These are phyloP conservation scores for Dactylonectria macrodidyma DNA, from an alignment of 2,329 filamentous ascomycete genomes.

Conservation along the genomic window DNA sequence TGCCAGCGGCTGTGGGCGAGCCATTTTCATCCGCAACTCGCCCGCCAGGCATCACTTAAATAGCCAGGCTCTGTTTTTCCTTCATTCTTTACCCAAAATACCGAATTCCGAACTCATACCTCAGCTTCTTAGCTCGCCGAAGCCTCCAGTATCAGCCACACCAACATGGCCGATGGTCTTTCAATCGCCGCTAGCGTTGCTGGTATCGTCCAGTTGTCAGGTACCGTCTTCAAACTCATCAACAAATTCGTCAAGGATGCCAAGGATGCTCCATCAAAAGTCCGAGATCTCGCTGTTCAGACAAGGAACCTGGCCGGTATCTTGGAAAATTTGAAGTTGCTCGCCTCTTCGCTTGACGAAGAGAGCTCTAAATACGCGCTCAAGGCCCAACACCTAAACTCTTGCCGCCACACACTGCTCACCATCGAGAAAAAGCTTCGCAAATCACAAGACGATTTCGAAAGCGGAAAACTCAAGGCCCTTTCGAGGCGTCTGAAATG, in stretches of 20 bases:
- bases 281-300: slow-evolving; percentile 2
- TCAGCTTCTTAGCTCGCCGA: neutral
- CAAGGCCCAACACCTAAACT: slow-evolving; percentile 9
- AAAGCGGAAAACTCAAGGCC: neutral
- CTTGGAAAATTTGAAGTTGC: slow-evolving; percentile 1
- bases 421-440: slow-evolving; percentile 2
- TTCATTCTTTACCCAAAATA: no score
- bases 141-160: neutral
- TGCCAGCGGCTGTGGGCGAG: neutral
- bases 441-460: slow-evolving; percentile 4
- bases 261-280: slow-evolving; percentile 12
- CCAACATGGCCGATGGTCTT: neutral
- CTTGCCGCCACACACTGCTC: neutral
- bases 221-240: slow-evolving; percentile 9
- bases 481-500: slow-evolving; percentile 8
- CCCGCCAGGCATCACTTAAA: neutral
- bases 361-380: neutral
- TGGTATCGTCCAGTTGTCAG: slow-evolving; percentile 10
- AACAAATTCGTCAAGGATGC: slow-evolving; percentile 2
- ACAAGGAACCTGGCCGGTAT: slow-evolving; percentile 2
- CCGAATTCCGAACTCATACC: neutral
- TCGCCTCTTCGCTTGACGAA: slow-evolving; percentile 7
- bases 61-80: neutral
- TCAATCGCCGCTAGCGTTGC: slow-evolving; percentile 8
- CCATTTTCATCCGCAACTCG: neutral